phyloP scores from a whole-genome alignment of 352 stramenopile genomes.

The Globisporangium carolinianum region DNA sequence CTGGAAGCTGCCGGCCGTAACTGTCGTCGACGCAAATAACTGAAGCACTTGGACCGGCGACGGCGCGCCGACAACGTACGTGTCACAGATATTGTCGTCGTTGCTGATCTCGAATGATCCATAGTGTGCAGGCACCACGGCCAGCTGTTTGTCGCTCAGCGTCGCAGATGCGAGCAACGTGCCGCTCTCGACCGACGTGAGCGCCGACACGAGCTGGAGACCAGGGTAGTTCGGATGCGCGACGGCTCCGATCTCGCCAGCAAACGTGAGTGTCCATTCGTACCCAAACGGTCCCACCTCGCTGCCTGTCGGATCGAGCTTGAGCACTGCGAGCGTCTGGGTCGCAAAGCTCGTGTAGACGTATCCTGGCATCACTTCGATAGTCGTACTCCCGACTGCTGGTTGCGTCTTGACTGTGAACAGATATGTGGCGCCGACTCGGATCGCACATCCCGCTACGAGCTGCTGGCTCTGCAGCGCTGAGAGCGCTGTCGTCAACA shows the following conservation, averaged over 20 bases:
- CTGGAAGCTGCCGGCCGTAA: slow-evolving; percentile 45
- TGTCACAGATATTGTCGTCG: slow-evolving; percentile 42
- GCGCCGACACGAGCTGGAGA: slow-evolving; percentile 39
- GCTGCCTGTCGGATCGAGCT: slow-evolving; percentile 31
- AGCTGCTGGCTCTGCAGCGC: slow-evolving; percentile 29
- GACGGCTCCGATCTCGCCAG: slow-evolving; percentile 31
- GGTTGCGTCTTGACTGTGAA: slow-evolving; percentile 47
- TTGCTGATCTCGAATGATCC: slow-evolving; percentile 56
- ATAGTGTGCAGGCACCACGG: slow-evolving; percentile 27
- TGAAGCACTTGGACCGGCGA: slow-evolving; percentile 62
- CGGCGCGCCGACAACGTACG: slow-evolving; percentile 51
- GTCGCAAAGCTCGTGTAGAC: slow-evolving; percentile 21
- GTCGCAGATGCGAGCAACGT: slow-evolving; percentile 13
- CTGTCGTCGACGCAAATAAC: slow-evolving; percentile 57
- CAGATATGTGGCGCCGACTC: slow-evolving; percentile 12
- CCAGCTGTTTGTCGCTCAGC: slow-evolving; percentile 21
- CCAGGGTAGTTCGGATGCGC: slow-evolving; percentile 30
- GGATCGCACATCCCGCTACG: slow-evolving; percentile 23
- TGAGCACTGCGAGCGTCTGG: slow-evolving; percentile 23
- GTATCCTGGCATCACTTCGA: slow-evolving; percentile 39
- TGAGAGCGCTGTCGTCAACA: slow-evolving; percentile 39
- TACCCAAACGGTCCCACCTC: slow-evolving; percentile 45
- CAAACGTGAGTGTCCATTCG: slow-evolving; percentile 62
- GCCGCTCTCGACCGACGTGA: slow-evolving; percentile 39
- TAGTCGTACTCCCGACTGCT: slow-evolving; percentile 17